Percentiles rank a stretch among this genome's conserved stretches.
phyloP scores from a whole-genome alignment of 805 yeast species.

The Suhomyces pyralidae region DNA sequence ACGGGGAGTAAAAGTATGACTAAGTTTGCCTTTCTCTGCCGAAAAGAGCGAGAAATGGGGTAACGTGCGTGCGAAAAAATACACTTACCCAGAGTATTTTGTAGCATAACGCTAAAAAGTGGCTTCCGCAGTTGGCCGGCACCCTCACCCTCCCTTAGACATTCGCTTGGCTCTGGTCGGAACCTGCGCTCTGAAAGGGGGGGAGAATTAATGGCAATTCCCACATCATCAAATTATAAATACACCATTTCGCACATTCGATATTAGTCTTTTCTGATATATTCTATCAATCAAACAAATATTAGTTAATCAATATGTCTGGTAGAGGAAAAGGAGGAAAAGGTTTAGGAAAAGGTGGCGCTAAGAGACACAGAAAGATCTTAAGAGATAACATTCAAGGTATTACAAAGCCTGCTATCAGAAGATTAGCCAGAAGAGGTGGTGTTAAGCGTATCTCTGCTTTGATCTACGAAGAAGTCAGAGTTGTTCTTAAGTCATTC shows the following conservation, averaged over 20 bases:
- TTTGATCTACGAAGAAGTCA: constrained; percentile 97
- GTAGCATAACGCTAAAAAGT: not conserved
- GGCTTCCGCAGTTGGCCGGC: constrained; percentile 1
- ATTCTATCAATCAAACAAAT: constrained; percentile 16
- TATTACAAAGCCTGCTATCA: constrained; percentile 99
- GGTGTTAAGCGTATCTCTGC: constrained; percentile 99
- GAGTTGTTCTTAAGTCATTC: constrained; percentile 94
- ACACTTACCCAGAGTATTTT: not conserved
- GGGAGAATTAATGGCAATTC: not conserved
- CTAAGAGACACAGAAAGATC: constrained; percentile 99
- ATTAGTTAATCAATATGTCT: constrained; percentile 54
- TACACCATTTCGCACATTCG: constrained; percentile 7
- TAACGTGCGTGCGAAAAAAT: not conserved
- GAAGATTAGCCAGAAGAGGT: constrained; percentile 99
- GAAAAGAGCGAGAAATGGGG: not conserved
- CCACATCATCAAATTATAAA: constrained; percentile 3
- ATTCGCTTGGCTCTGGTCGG: constrained; percentile 1
- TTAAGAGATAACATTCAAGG: constrained; percentile 99
- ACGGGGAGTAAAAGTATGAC: not conserved
- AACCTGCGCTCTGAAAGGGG: not conserved
- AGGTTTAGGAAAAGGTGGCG: constrained; percentile 99
- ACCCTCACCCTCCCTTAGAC: not conserved
- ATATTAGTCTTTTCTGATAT: constrained; percentile 8
- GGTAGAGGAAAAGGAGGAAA: constrained; percentile 99
- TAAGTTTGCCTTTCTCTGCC: not conserved